Percentiles rank a stretch among this genome's conserved stretches.
These are phyloP conservation scores for Gaeumannomyces sp. DNA, from an alignment of 2,329 filamentous ascomycete species.

Conservation along the genomic window DNA sequence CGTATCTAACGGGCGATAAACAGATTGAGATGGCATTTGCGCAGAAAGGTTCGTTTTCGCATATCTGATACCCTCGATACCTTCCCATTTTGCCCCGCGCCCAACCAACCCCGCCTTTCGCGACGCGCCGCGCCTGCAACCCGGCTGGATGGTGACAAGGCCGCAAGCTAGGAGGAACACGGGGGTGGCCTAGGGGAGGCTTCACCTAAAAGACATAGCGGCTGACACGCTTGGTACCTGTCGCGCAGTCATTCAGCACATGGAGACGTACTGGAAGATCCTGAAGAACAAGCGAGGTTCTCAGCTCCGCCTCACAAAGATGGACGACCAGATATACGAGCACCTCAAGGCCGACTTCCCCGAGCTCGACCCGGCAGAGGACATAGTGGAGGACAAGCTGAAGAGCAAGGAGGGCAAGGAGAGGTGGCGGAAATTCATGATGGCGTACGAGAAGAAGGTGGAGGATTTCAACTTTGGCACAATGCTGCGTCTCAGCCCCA, in stretches of 20 bases:
- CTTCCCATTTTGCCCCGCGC: not conserved
- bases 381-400: constrained; percentile 88
- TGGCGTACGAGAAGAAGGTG: constrained; percentile 87
- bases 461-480: constrained; percentile 98
- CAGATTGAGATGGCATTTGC: constrained; percentile 99
- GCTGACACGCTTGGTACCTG: not conserved
- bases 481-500: constrained; percentile 73
- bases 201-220: not conserved
- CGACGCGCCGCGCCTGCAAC: not conserved
- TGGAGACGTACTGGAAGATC: constrained; percentile 95
- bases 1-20: constrained; percentile 2
- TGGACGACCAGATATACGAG: constrained; percentile 90
- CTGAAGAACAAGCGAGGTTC: constrained; percentile 87
- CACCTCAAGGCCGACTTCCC: constrained; percentile 86
- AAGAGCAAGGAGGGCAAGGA: constrained; percentile 97
- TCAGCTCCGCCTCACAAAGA: constrained; percentile 81
- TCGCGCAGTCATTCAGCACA: constrained; percentile 75
- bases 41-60: constrained; percentile 65
- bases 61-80: constrained; percentile 13
- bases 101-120: not conserved
- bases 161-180: not conserved
- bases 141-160: not conserved
- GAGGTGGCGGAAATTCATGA: constrained; percentile 91
- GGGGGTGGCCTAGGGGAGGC: not conserved
- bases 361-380: constrained; percentile 77